Evolutionary conservation across 2,329 filamentous ascomycete genomes (phyloP).

Genomic region (Daldinia sp.): DNA sequence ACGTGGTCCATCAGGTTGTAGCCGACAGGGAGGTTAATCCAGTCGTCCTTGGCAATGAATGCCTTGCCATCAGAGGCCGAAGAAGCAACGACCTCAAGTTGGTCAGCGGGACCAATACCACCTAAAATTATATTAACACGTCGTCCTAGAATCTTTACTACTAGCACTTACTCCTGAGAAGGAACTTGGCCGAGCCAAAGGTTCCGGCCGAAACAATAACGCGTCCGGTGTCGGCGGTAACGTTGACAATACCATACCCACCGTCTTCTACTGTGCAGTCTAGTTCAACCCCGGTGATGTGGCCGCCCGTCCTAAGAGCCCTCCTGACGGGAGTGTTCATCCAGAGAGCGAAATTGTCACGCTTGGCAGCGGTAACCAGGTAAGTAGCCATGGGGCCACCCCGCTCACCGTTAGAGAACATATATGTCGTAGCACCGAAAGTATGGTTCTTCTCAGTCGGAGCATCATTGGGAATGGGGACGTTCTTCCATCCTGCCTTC

Average conservation of each 20-base stretch:
- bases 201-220: conserved; percentile 74
- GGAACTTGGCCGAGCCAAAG: conserved; percentile 73
- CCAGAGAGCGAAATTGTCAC: conserved; percentile 73
- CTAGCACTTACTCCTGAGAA: conserved; percentile 63
- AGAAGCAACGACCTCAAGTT: conserved; percentile 62
- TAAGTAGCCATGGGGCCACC: conserved; percentile 76
- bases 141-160: not conserved
- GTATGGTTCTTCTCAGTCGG: conserved; percentile 71
- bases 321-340: conserved; percentile 72
- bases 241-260: conserved; percentile 65
- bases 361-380: conserved; percentile 65
- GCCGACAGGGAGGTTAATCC: conserved; percentile 68
- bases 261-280: conserved; percentile 62
- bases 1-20: conserved; percentile 67
- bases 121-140: conserved; percentile 37
- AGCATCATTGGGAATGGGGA: conserved; percentile 64
- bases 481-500: conserved; percentile 67
- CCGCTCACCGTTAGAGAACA: conserved; percentile 71
- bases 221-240: conserved; percentile 67
- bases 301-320: conserved; percentile 68
- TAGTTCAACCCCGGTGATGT: conserved; percentile 73
- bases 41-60: conserved; percentile 59
- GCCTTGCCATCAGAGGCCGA: conserved; percentile 57
- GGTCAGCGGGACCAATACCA: conserved; percentile 71
- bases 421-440: conserved; percentile 70